Conservation (phyloP, 1,139 yeast genomes). For the Taphrina flavorubra region DNA sequence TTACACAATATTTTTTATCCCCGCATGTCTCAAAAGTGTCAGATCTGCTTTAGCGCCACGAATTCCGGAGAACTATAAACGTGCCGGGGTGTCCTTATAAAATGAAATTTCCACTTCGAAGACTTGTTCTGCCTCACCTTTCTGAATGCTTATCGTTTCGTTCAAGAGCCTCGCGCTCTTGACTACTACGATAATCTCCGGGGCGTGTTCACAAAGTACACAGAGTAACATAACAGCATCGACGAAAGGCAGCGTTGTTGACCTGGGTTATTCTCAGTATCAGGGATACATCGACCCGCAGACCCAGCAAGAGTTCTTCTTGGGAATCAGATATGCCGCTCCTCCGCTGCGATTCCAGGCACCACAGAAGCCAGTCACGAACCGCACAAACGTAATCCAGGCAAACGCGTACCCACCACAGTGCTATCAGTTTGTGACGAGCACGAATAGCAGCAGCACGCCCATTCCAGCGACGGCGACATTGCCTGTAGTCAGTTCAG, state of each 20-base stretch:
- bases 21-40: too few species aligned
- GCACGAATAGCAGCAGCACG: neutral
- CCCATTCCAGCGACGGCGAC: constrained; percentile 42
- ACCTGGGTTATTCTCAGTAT: constrained; percentile 44
- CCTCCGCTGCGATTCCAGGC: constrained; percentile 35
- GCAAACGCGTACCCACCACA: constrained; percentile 40
- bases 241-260: constrained; percentile 34
- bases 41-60: too few species aligned
- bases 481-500: constrained; percentile 46
- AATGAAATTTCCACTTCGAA: too few species aligned
- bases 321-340: constrained; percentile 36
- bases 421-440: neutral
- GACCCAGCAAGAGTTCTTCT: constrained; percentile 6
- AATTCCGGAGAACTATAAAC: too few species aligned
- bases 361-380: constrained; percentile 14
- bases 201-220: neutral
- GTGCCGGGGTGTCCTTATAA: too few species aligned
- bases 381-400: constrained; percentile 17
- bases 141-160: too few species aligned
- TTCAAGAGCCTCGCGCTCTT: neutral
- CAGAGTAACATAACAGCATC: constrained; percentile 2
- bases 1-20: too few species aligned
- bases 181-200: neutral
- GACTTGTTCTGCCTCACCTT: too few species aligned
- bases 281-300: constrained; percentile 41